Evolutionary conservation across 2,329 filamentous ascomycete genomes (phyloP).

Genomic region (Volutella citrinella): DNA sequence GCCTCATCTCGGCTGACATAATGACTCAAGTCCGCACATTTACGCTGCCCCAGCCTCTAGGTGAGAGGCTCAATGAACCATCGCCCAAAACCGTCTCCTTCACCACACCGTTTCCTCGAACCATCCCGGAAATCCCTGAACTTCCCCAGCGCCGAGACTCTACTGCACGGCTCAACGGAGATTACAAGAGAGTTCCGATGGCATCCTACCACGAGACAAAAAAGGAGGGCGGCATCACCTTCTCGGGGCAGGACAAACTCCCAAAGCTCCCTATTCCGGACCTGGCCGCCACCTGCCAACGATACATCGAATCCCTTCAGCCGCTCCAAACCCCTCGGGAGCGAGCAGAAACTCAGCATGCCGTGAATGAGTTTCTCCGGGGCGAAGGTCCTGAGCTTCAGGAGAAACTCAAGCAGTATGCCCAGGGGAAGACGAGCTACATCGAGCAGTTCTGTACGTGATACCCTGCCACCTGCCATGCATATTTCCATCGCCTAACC

Average conservation of each 20-base stretch:
- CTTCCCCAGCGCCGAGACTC: constrained; percentile 21
- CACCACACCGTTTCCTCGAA: constrained; percentile 34
- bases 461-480: not conserved
- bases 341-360: constrained; percentile 75
- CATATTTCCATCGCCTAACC: constrained; percentile 8
- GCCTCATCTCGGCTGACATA: constrained; percentile 24
- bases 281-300: constrained; percentile 71
- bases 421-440: constrained; percentile 86
- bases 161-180: constrained; percentile 24
- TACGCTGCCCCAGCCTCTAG: constrained; percentile 68
- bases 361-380: constrained; percentile 79
- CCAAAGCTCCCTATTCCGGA: constrained; percentile 93
- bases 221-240: constrained; percentile 74
- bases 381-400: constrained; percentile 81
- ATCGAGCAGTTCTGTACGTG: constrained; percentile 93
- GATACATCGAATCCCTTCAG: constrained; percentile 74
- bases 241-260: constrained; percentile 81
- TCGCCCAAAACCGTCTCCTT: constrained; percentile 17
- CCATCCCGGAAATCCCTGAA: constrained; percentile 34
- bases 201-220: constrained; percentile 50
- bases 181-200: constrained; percentile 48
- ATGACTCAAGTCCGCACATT: constrained; percentile 38
- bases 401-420: constrained; percentile 86
- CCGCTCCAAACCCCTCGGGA: constrained; percentile 80
- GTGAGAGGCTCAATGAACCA: constrained; percentile 59